Base-by-base conservation (phyloP, 768 basidiomycete species). In the Tremella yokohamensis region DNA sequence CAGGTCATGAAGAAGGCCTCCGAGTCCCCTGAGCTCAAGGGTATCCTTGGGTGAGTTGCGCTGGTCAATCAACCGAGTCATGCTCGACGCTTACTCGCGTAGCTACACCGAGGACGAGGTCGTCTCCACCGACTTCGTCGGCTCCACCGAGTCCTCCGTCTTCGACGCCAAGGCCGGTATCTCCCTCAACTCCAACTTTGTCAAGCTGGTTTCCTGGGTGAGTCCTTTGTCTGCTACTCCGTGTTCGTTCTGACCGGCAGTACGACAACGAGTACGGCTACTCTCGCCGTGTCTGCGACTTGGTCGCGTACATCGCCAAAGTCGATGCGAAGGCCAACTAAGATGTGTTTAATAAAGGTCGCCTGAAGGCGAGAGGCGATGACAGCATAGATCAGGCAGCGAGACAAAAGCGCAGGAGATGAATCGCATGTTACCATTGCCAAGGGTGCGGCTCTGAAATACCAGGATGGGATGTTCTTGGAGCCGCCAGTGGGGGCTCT, bases 131-230 rank as follows among this genome's bases (percentile, higher is more conserved):
- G 93, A 96, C 79, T 93, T 96, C 78, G 77, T 90, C 72, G 89
- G 92, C 68, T 77, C 85, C 79, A 70, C 66, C 58, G 81, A 83
- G 57, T 92, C 90, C 60, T 89, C 86, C 60, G 89, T 92, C 82
- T 98, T 98, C 77, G 94, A 98, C 73, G 93, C 92, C 69, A 80
- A 79, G 62, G 94, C 89, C 45, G 94, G 94, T 68, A 98, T 98
- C 77, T 83, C 85, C 76, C 85, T 98, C 76, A 96, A 88, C 85
- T 72, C 80, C 62, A 86, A 86, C 80, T 97, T 98, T 72, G 88
- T 97, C 82, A 98, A 98, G 84, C 84, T 96, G 72, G 86, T 98
- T 76, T 77, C 88, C 42, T 96, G 93, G 91, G 67, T 69, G 48
- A 61, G 65, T 66, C 1, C 37, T 7, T 22, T 6, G 20, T 16